These are phyloP conservation scores for Talaromyces amestolkiae DNA, from an alignment of 2,329 filamentous ascomycete species.

Conservation along the genomic window DNA sequence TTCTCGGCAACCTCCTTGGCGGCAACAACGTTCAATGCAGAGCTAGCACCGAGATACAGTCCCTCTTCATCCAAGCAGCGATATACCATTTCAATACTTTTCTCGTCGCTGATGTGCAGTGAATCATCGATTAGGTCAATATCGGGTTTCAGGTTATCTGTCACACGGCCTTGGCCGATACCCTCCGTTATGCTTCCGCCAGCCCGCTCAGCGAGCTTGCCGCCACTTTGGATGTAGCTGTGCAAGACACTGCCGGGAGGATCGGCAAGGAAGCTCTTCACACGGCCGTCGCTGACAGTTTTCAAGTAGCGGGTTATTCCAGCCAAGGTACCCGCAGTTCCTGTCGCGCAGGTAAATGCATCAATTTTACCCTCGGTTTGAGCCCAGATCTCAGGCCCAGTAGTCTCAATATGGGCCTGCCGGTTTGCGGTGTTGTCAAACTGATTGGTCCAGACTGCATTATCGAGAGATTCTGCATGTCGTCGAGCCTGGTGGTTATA, in stretches of 20 bases:
- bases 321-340: conserved; percentile 87
- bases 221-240: conserved; percentile 83
- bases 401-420: conserved; percentile 92
- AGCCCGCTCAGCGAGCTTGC: conserved; percentile 73
- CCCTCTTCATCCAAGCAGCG: conserved; percentile 93
- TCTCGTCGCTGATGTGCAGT: conserved; percentile 81
- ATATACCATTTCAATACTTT: conserved; percentile 97
- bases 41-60: conserved; percentile 90
- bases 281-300: conserved; percentile 70
- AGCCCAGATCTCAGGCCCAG: conserved; percentile 93
- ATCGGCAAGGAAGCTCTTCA: conserved; percentile 88
- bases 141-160: conserved; percentile 88
- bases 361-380: conserved; percentile 85
- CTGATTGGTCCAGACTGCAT: conserved; percentile 98
- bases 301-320: conserved; percentile 88
- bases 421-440: conserved; percentile 97
- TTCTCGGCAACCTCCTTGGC: conserved; percentile 91
- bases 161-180: conserved; percentile 93
- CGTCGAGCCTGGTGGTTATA: conserved; percentile 95
- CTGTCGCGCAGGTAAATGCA: conserved; percentile 92
- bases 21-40: conserved; percentile 89
- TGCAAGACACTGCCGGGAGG: conserved; percentile 91
- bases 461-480: conserved; percentile 81
- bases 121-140: conserved; percentile 81
- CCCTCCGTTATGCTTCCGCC: conserved; percentile 95